These are phyloP conservation scores for Phytophthora pistaciae DNA, from an alignment of 352 stramenopile genomes.

Conservation along the genomic window DNA sequence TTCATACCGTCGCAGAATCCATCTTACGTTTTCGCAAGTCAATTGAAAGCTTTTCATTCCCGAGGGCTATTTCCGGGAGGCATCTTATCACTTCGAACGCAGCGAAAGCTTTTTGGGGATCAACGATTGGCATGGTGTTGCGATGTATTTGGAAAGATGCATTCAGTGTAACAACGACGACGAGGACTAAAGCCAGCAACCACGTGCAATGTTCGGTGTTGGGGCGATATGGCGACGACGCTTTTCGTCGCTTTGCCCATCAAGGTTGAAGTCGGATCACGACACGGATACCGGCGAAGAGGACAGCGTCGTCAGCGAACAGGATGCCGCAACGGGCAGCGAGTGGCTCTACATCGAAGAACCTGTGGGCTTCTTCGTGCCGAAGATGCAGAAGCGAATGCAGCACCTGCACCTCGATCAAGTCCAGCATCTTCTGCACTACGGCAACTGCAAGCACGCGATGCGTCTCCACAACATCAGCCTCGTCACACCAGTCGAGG, in stretches of 20 bases:
- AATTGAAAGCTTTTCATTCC: background rate
- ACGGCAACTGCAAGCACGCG: constrained; percentile 56
- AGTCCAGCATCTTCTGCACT: constrained; percentile 64
- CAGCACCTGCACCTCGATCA: constrained; percentile 71
- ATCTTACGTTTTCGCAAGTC: too few species aligned
- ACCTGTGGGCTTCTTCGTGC: constrained; percentile 56
- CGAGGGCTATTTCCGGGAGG: constrained; percentile 18
- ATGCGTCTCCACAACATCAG: constrained; percentile 69
- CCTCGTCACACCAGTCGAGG: constrained; percentile 67
- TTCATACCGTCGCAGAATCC: too few species aligned
- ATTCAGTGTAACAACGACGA: constrained; percentile 14
- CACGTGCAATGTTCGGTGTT: constrained; percentile 15
- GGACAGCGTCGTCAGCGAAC: constrained; percentile 27
- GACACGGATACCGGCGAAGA: constrained; percentile 30
- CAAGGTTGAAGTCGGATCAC: constrained; percentile 15
- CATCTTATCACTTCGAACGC: constrained; percentile 10
- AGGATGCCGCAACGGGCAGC: constrained; percentile 24
- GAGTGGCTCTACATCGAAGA: constrained; percentile 76
- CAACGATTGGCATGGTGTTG: constrained; percentile 3
- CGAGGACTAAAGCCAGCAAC: constrained; percentile 1
- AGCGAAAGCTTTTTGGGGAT: constrained; percentile 16
- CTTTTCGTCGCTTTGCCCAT: constrained; percentile 8
- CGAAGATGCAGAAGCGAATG: constrained; percentile 46
- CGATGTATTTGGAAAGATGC: constrained; percentile 27
- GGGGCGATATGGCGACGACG: constrained; percentile 13